A percentile compares a stretch with the other conserved stretches of the same genome.
phyloP scores from a whole-genome alignment of 148 eudicot genomes.

The Rhododendron mucronatum region DNA sequence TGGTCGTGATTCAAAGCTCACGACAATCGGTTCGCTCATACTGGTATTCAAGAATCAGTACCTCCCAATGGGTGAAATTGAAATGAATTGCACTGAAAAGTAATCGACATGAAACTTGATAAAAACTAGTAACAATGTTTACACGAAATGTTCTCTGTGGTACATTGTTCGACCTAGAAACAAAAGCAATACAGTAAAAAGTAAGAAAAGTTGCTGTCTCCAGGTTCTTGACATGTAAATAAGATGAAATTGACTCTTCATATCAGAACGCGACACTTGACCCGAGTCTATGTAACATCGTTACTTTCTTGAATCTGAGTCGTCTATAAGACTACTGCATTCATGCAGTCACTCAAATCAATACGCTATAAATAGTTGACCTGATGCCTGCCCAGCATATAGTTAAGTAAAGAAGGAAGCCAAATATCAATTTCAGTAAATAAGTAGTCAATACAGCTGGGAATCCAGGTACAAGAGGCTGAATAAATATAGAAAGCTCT shows the following conservation, averaged over 20 bases:
- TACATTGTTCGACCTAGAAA: not conserved
- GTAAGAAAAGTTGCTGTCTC: not conserved
- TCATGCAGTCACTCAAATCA: not conserved
- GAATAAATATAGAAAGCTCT: slow-evolving; percentile 34
- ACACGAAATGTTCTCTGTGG: not conserved
- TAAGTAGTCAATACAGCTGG: slow-evolving; percentile 26
- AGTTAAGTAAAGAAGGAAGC: not conserved
- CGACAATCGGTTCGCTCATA: not conserved
- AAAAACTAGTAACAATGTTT: not conserved
- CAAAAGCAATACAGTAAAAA: not conserved
- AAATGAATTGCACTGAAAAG: not conserved
- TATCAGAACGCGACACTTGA: not conserved
- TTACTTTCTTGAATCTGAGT: not conserved
- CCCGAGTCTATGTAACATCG: not conserved
- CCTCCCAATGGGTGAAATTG: not conserved
- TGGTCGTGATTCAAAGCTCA: not conserved
- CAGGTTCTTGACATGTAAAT: not conserved
- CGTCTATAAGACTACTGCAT: not conserved
- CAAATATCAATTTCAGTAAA: slow-evolving; percentile 14
- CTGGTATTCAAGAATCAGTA: not conserved
- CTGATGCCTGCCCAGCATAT: slow-evolving; percentile 2
- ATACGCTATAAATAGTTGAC: not conserved
- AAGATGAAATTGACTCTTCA: not conserved
- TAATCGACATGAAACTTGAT: not conserved
- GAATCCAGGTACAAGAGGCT: slow-evolving; percentile 30